Evolutionary conservation across 129 eudicot species (phyloP).

Genomic region (Silybum marianum): DNA sequence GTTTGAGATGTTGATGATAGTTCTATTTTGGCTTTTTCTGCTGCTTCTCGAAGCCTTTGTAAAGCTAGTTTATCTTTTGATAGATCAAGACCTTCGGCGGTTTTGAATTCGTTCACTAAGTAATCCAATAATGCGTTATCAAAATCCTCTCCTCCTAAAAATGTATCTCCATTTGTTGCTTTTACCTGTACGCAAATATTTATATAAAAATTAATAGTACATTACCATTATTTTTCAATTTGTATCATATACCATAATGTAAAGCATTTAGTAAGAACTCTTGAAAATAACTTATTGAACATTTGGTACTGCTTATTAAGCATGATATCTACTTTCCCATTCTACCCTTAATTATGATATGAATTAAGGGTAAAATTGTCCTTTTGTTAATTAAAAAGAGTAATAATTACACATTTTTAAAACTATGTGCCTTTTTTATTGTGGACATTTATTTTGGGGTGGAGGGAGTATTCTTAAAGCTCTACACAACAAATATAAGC

Average conservation of each 20-base stretch:
- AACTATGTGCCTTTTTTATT: too few relatives aligned
- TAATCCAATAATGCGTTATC: constrained; percentile 44
- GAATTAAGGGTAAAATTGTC: too few relatives aligned
- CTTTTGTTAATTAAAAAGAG: too few relatives aligned
- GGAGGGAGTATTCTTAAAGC: not conserved
- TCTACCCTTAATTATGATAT: too few relatives aligned
- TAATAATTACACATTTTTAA: too few relatives aligned
- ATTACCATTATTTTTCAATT: too few relatives aligned
- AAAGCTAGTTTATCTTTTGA: constrained; percentile 49
- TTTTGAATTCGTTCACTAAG: constrained; percentile 41
- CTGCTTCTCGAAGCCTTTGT: constrained; percentile 54
- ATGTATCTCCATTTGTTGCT: constrained; percentile 51
- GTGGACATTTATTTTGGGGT: too few relatives aligned
- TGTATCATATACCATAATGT: not conserved
- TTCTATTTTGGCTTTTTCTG: constrained; percentile 55
- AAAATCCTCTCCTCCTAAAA: constrained; percentile 49
- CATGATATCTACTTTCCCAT: too few relatives aligned
- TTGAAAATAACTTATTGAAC: not conserved
- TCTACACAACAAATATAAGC: not conserved
- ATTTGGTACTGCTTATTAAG: too few relatives aligned
- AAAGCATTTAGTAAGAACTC: not conserved
- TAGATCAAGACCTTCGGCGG: constrained; percentile 41
- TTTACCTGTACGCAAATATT: constrained; percentile 28
- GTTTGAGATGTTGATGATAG: constrained; percentile 51
- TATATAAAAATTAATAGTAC: too few relatives aligned